Conservation (phyloP, 805 yeast genomes). For the Suhomyces prunicola region DNA sequence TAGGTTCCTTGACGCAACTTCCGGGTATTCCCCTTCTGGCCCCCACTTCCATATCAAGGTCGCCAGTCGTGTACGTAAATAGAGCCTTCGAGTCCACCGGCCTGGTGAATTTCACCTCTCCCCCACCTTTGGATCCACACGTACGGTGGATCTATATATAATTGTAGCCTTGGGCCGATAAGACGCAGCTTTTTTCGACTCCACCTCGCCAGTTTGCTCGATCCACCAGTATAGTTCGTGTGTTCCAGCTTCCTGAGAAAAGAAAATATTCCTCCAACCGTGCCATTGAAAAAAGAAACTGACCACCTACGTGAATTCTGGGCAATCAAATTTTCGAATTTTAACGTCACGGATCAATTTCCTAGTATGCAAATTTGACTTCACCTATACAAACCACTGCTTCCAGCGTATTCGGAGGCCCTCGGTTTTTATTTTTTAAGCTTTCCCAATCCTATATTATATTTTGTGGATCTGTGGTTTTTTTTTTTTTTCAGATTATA, state of each 20-base stretch:
- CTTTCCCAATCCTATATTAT: background rate
- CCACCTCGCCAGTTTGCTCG: background rate
- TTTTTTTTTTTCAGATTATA: background rate
- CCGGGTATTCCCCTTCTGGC: background rate
- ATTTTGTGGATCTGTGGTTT: background rate
- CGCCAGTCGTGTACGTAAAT: background rate
- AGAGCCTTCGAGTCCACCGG: background rate
- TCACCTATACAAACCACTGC: background rate
- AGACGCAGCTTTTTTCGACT: background rate
- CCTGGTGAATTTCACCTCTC: background rate
- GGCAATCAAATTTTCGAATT: background rate
- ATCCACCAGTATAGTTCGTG: background rate
- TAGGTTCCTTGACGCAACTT: background rate
- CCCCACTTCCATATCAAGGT: background rate
- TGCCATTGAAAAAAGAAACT: background rate
- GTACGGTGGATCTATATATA: background rate
- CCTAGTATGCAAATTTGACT: background rate
- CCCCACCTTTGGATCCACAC: background rate
- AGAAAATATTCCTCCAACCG: background rate
- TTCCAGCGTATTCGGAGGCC: background rate
- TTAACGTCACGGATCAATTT: background rate
- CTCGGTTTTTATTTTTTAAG: background rate
- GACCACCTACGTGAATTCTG: background rate
- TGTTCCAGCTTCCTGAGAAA: background rate
- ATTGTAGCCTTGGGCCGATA: background rate